phyloP scores from a whole-genome alignment of 371 early-diverging fungal species.

The Haplosporangium sp. region DNA sequence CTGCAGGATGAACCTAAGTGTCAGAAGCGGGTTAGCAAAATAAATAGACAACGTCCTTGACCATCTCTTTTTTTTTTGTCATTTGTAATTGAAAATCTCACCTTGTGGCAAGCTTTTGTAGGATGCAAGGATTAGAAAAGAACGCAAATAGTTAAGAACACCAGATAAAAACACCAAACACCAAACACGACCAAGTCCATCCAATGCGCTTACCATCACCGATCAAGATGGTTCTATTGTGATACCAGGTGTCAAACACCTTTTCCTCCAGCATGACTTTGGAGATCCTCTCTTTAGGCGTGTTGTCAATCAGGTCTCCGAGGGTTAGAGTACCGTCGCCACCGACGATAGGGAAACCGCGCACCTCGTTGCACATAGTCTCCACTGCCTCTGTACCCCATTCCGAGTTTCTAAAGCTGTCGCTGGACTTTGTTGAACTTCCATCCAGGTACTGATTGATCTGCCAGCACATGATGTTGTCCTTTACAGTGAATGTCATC shows the following conservation, averaged over 20 bases:
- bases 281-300: slow-evolving; percentile 16
- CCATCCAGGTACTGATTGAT: slow-evolving; percentile 16
- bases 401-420: slow-evolving; percentile 30
- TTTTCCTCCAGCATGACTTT: slow-evolving; percentile 30
- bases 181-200: not conserved
- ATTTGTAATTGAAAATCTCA: not conserved
- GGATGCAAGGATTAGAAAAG: not conserved
- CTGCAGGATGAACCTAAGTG: slow-evolving; percentile 20
- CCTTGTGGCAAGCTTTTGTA: slow-evolving; percentile 9
- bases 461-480: slow-evolving; percentile 14
- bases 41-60: not conserved
- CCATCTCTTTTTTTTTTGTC: not conserved
- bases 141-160: not conserved
- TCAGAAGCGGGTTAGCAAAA: not conserved
- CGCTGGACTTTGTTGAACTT: slow-evolving; percentile 4
- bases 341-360: slow-evolving; percentile 12
- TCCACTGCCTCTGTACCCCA: slow-evolving; percentile 33
- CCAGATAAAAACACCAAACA: not conserved
- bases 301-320: slow-evolving; percentile 23
- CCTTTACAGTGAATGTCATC: slow-evolving; percentile 13
- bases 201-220: slow-evolving; percentile 18
- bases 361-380: slow-evolving; percentile 32
- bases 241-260: slow-evolving; percentile 22
- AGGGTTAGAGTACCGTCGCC: slow-evolving; percentile 20
- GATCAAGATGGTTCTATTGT: slow-evolving; percentile 14